Evolutionary conservation across 805 yeast species (phyloP).

Genomic region (Lachancea kluyveri): DNA sequence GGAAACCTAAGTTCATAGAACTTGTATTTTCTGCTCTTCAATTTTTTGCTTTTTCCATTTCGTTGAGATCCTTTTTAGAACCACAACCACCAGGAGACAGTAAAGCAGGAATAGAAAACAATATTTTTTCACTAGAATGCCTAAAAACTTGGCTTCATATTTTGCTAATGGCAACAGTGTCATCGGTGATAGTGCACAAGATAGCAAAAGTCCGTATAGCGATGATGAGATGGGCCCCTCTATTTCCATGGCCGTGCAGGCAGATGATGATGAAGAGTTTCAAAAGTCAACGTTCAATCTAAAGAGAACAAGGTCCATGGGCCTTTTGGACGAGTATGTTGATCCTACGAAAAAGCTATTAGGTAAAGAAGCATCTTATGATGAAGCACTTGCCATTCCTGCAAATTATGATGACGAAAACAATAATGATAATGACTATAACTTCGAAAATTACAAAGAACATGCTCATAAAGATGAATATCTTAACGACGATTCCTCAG

Average conservation of each 20-base stretch:
- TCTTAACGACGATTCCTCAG: constrained; percentile 10
- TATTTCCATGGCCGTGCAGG: constrained; percentile 53
- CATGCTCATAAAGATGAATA: constrained; percentile 6
- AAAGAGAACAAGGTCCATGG: constrained; percentile 79
- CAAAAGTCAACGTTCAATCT: constrained; percentile 63
- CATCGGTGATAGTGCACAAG: constrained; percentile 3
- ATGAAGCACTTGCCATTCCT: too few species aligned
- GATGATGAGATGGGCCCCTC: constrained; percentile 33
- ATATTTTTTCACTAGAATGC: constrained; percentile 12
- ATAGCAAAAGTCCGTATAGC: constrained; percentile 4
- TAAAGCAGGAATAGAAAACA: not conserved
- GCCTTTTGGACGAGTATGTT: constrained; percentile 66
- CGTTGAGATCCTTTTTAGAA: too few species aligned
- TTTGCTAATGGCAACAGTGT: constrained; percentile 13
- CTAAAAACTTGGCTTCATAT: constrained; percentile 26
- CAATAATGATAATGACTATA: constrained; percentile 6
- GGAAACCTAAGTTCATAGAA: too few species aligned
- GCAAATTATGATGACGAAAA: constrained; percentile 11
- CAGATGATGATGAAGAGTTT: constrained; percentile 65
- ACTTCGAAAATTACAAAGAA: constrained; percentile 9
- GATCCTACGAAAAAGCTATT: constrained; percentile 39
- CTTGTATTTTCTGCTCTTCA: too few species aligned
- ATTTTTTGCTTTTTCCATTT: too few species aligned
- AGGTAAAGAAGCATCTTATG: constrained; percentile 21
- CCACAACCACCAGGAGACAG: too few species aligned